Percentiles rank a stretch among this genome's conserved stretches.
Evolutionary conservation across 352 stramenopile genomes (phyloP).

Genomic region (Phytopythium aichiense): DNA sequence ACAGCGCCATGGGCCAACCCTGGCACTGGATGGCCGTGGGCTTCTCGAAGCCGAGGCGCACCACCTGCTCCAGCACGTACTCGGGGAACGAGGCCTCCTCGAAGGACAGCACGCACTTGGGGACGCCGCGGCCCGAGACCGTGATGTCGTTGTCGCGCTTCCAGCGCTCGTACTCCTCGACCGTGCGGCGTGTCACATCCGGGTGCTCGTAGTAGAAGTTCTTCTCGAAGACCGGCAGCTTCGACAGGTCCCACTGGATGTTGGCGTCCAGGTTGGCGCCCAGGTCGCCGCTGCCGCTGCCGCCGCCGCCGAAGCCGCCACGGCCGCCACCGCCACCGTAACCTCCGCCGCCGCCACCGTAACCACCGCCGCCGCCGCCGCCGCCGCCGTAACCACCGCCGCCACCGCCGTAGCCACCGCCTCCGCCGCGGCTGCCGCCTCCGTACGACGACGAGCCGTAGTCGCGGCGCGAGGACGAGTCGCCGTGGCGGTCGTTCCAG

Average conservation of each 20-base stretch:
- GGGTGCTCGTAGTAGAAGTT: slow-evolving; percentile 99
- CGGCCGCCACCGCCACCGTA: slow-evolving; percentile 18
- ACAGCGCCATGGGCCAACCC: slow-evolving; percentile 98
- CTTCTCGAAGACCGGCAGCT: slow-evolving; percentile 97
- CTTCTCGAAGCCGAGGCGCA: slow-evolving; percentile 96
- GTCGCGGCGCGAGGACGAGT: slow-evolving; percentile 74
- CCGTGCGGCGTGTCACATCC: slow-evolving; percentile 90
- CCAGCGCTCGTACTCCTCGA: slow-evolving; percentile 91
- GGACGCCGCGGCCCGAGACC: slow-evolving; percentile 94
- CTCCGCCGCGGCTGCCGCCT: slow-evolving; percentile 20
- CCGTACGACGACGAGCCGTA: slow-evolving; percentile 36
- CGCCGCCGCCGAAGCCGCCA: slow-evolving; percentile 29
- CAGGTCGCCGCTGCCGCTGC: slow-evolving; percentile 61
- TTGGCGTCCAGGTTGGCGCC: slow-evolving; percentile 86
- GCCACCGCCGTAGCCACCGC: slow-evolving; percentile 27
- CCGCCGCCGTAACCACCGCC: slow-evolving; percentile 25
- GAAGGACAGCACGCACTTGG: slow-evolving; percentile 97
- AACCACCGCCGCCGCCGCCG: slow-evolving; percentile 27
- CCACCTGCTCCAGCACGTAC: slow-evolving; percentile 97
- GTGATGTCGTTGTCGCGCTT: slow-evolving; percentile 93
- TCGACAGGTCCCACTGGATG: slow-evolving; percentile 95
- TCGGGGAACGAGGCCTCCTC: slow-evolving; percentile 93
- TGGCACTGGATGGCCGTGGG: slow-evolving; percentile 93
- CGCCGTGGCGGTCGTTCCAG: slow-evolving; percentile 60
- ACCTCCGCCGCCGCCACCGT: slow-evolving; percentile 23